These are phyloP conservation scores for Orbilia brochopaga DNA, from an alignment of 2,329 filamentous ascomycete genomes.

Conservation along the genomic window DNA sequence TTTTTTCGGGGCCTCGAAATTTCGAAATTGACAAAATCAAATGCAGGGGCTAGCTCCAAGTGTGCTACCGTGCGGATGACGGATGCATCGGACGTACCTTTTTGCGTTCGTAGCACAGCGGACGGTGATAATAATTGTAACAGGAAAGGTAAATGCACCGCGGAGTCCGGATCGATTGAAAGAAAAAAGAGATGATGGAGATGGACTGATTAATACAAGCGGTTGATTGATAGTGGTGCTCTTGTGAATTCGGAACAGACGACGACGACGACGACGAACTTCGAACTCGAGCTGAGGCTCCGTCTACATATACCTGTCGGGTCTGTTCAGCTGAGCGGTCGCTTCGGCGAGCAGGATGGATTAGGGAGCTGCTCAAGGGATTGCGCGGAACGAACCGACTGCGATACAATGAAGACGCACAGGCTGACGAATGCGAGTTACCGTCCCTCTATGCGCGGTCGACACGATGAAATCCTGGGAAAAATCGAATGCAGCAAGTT, in stretches of 20 bases:
- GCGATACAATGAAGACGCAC: constrained; percentile 8
- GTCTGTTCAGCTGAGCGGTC: constrained; percentile 13
- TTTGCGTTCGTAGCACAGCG: not conserved
- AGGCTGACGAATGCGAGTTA: constrained; percentile 43
- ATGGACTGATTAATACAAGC: no score
- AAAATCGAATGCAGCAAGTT: not conserved
- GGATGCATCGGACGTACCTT: not conserved
- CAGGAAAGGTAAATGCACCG: not conserved
- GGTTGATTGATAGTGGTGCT: no score
- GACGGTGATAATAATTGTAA: constrained; percentile 2
- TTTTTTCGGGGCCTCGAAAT: no score
- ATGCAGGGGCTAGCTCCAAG: not conserved
- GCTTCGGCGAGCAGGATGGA: constrained; percentile 25
- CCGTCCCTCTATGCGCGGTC: not conserved
- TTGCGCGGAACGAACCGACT: constrained; percentile 31
- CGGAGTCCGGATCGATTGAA: not conserved
- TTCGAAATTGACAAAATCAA: not conserved
- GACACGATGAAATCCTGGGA: not conserved
- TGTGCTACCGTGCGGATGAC: no score
- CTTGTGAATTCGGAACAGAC: no score
- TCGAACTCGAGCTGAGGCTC: not conserved
- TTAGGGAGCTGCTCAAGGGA: constrained; percentile 48
- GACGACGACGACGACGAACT: no score
- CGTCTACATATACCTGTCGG: constrained; percentile 19
- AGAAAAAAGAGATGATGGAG: not conserved